Conservation (phyloP, 2,329 filamentous ascomycete species). For the Bimuria novae-zelandiae region DNA sequence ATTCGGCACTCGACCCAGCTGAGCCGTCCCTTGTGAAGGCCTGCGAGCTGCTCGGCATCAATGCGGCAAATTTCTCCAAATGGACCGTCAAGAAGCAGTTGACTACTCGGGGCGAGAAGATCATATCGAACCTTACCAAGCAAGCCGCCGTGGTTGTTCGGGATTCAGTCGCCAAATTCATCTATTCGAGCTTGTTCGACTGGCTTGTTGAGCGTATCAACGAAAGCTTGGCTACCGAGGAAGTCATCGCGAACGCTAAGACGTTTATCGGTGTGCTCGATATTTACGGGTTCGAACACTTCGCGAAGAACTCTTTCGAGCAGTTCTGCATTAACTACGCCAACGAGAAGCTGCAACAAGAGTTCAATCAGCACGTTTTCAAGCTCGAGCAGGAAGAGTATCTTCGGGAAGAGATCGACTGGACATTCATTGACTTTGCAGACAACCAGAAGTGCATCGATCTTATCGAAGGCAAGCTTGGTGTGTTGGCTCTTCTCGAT, state of each 20-base stretch:
- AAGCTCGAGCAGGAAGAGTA: constrained; percentile 99
- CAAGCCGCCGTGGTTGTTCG: constrained; percentile 92
- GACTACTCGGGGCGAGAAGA: constrained; percentile 94
- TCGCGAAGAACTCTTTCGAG: constrained; percentile 99
- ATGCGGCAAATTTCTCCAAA: constrained; percentile 84
- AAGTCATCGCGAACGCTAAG: constrained; percentile 77
- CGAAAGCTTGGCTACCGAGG: constrained; percentile 82
- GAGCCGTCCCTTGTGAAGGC: constrained; percentile 84
- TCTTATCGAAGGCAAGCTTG: constrained; percentile 94
- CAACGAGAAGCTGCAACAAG: constrained; percentile 98
- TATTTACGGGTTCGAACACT: constrained; percentile 99
- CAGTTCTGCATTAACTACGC: constrained; percentile 99
- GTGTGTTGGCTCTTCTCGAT: constrained; percentile 87
- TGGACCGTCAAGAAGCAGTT: constrained; percentile 99
- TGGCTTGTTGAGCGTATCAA: constrained; percentile 99
- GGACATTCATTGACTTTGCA: constrained; percentile 99
- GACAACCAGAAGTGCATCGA: constrained; percentile 99
- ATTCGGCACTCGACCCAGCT: constrained; percentile 78
- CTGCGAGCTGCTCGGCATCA: constrained; percentile 83
- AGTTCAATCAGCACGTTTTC: constrained; percentile 99
- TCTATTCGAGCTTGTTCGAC: constrained; percentile 97
- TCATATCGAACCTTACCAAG: constrained; percentile 91
- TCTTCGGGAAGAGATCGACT: constrained; percentile 92
- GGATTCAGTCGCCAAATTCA: constrained; percentile 97
- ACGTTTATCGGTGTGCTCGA: constrained; percentile 98